Conservation (phyloP, 129 eudicot species). For the Chrysanthemum lavandulifolium region DNA sequence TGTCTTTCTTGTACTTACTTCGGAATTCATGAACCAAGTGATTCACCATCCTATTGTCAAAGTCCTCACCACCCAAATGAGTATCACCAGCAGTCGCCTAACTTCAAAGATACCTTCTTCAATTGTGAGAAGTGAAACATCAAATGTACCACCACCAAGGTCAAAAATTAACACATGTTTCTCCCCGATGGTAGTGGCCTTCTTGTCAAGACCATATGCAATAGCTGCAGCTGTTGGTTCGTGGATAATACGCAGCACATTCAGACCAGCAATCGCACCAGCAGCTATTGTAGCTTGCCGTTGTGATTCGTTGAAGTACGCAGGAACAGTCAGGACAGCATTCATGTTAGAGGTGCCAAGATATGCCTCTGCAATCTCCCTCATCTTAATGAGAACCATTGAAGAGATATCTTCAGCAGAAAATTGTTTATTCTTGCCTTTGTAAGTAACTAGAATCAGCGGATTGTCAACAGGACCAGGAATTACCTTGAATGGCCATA, state of each 20-base stretch:
- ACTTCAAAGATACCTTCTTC: constrained; percentile 30
- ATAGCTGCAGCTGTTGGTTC: constrained; percentile 31
- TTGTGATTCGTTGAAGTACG: constrained; percentile 29
- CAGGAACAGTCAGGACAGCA: constrained; percentile 27
- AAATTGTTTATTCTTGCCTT: constrained; percentile 24
- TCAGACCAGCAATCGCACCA: constrained; percentile 22
- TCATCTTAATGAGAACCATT: constrained; percentile 30
- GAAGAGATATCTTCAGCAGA: constrained; percentile 29
- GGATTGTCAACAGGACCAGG: constrained; percentile 23
- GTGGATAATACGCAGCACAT: constrained; percentile 19
- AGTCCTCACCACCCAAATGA: constrained; percentile 36
- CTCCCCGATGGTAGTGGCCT: constrained; percentile 2
- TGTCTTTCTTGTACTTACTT: constrained; percentile 28
- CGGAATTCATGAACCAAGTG: constrained; percentile 25
- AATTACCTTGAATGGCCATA: constrained; percentile 28
- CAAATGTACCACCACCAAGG: constrained; percentile 36
- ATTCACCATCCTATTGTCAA: constrained; percentile 36
- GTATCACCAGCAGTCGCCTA: constrained; percentile 28
- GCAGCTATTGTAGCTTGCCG: constrained; percentile 31
- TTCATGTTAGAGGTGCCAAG: constrained; percentile 13
- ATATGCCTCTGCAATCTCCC: constrained; percentile 25
- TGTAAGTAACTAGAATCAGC: constrained; percentile 24
- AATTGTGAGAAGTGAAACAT: constrained; percentile 25
- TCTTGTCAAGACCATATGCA: constrained; percentile 32
- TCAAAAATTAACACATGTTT: constrained; percentile 29